A percentile compares a stretch with the other conserved stretches of the same genome.
Evolutionary conservation across 768 basidiomycete species (phyloP).

Genomic region (Podaxis sp.): DNA sequence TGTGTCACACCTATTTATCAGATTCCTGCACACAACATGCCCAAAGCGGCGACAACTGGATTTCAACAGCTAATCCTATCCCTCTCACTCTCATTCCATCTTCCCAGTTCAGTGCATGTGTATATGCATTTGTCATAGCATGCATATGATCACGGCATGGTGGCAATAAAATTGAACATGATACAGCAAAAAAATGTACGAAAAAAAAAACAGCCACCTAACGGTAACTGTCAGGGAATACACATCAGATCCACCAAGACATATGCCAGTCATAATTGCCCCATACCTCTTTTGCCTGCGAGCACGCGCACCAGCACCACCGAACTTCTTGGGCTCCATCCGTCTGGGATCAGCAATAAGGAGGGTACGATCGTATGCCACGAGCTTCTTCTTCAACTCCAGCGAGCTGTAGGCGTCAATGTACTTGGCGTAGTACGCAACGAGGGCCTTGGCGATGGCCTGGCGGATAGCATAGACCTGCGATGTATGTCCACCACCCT

Average conservation of each 20-base stretch:
- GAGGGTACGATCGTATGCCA: conserved; percentile 89
- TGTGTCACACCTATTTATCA: conserved; percentile 7
- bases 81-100: neutral
- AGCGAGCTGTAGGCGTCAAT: conserved; percentile 95
- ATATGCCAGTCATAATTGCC: neutral
- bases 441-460: conserved; percentile 95
- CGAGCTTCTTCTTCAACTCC: conserved; percentile 97
- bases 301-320: conserved; percentile 96
- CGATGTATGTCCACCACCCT: conserved; percentile 99
- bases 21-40: neutral
- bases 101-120: conserved; percentile 6
- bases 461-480: conserved; percentile 99
- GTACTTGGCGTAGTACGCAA: conserved; percentile 99
- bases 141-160: conserved; percentile 24
- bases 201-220: conserved; percentile 32
- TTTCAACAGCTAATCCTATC: neutral
- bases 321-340: conserved; percentile 99
- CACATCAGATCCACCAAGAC: conserved; percentile 12
- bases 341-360: conserved; percentile 93
- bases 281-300: conserved; percentile 94
- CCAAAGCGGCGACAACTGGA: neutral
- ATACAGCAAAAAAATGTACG: conserved; percentile 36
- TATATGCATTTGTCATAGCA: conserved; percentile 14
- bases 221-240: conserved; percentile 62
- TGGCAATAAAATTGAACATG: conserved; percentile 41